phyloP scores from a whole-genome alignment of 108 stramenopile species.

The Licmophora abbreviata region DNA sequence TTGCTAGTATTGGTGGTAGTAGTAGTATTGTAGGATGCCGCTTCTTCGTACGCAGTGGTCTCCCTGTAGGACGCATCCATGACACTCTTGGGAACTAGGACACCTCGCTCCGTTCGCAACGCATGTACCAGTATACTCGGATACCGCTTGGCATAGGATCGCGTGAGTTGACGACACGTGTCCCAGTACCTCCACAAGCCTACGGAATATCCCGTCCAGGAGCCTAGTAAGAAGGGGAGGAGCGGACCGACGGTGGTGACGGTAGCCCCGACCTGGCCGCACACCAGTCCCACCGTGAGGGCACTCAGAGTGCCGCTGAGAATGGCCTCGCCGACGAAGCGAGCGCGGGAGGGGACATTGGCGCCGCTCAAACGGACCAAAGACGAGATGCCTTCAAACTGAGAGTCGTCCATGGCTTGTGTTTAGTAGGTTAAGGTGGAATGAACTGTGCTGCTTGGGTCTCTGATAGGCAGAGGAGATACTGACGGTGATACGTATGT shows the following conservation, averaged over 20 bases:
- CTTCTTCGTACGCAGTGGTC: not conserved
- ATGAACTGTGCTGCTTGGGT: too few relatives aligned
- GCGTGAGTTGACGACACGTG: not conserved
- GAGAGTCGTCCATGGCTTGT: too few relatives aligned
- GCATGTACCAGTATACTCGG: conserved; percentile 26
- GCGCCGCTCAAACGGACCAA: conserved; percentile 20
- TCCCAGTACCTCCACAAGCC: conserved; percentile 20
- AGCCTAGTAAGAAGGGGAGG: conserved; percentile 29
- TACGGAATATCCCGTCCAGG: conserved; percentile 26
- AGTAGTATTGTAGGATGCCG: too few relatives aligned
- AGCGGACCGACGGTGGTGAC: conserved; percentile 20
- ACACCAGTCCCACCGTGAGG: conserved; percentile 22
- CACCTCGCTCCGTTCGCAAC: conserved; percentile 2
- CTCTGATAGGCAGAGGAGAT: too few relatives aligned
- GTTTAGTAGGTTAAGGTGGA: too few relatives aligned
- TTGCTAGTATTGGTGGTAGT: not conserved
- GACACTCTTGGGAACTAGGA: conserved; percentile 8
- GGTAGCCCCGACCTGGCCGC: conserved; percentile 18
- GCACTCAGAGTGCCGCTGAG: conserved; percentile 5
- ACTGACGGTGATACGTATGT: too few relatives aligned
- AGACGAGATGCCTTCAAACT: conserved; percentile 24
- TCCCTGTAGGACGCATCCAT: not conserved
- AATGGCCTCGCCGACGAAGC: conserved; percentile 25
- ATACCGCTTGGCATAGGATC: conserved; percentile 17
- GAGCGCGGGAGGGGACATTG: conserved; percentile 23